Evolutionary conservation across 31 red algal genomes (phyloP).

Genomic region (Asparagopsis taxiformis): DNA sequence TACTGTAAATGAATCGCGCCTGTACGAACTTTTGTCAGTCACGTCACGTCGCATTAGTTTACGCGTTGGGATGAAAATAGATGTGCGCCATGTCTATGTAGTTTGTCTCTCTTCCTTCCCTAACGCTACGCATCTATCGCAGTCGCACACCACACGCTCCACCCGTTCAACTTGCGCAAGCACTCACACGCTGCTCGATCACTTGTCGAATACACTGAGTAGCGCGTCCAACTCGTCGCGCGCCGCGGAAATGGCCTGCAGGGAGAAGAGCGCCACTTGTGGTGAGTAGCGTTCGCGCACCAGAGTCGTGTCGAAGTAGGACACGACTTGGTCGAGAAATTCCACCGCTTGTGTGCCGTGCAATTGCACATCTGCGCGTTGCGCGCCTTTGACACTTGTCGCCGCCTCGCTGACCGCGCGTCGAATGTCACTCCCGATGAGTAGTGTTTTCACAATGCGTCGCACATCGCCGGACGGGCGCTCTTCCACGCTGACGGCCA

Average conservation of each 20-base stretch:
- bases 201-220: constrained; percentile 3
- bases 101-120: too few species aligned
- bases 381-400: background rate
- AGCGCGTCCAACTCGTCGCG: constrained; percentile 16
- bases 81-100: too few species aligned
- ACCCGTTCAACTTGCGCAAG: background rate
- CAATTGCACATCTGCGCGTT: background rate
- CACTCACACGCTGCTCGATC: constrained; percentile 11
- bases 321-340: constrained; percentile 43
- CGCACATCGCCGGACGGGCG: constrained; percentile 51
- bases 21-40: too few species aligned
- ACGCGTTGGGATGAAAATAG: too few species aligned
- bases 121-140: too few species aligned
- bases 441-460: constrained; percentile 22
- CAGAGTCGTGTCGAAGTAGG: constrained; percentile 43
- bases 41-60: too few species aligned
- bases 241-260: constrained; percentile 32
- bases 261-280: constrained; percentile 8
- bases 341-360: constrained; percentile 37
- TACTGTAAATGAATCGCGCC: too few species aligned
- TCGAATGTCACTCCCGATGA: constrained; percentile 24
- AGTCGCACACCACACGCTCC: background rate
- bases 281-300: background rate
- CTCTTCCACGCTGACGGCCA: constrained; percentile 5
- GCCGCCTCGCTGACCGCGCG: background rate